Evolutionary conservation across 352 stramenopile genomes (phyloP), one percentile per base, ranked within the genome.

Genomic region (Phytophthora aleatoria): DNA sequence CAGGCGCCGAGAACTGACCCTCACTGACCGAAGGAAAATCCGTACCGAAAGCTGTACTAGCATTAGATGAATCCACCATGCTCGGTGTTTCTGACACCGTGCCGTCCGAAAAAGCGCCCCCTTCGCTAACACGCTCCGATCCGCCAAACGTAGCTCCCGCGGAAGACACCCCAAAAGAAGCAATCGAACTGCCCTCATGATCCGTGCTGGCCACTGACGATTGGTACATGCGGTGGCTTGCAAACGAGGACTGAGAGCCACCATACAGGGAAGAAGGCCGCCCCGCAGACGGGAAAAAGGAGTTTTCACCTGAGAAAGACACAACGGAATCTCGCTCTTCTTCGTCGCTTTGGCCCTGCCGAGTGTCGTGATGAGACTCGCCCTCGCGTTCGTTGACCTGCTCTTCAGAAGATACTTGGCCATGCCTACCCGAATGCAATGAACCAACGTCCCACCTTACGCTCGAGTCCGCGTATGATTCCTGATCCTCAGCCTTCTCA

Each of bases 11-110:
- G 7, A 76, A 89, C 43, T 88, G 81, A 0, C 81, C 83, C 42
- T 94, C 85, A 36, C 81, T 92, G 49, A 88, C 86, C 7, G 85
- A 91, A 7, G 81, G 77, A 26, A 87, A 87, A 68, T 94, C 83
- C 0, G 83, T 92, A 7, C 84, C 77, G 16, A 92, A 92, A 5
- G 85, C 83, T 7, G 85, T 94, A 50, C 85, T 88, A 7, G 79
- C 83, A 65, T 87, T 94, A 5, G 83, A 92, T 13, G 81, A 90
- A 15, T 84, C 79, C 50, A 90, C 74, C 27, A 87, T 79, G 28
- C 85, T 94, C 15, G 83, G 76, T 2, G 81, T 91, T 51, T 94
- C 85, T 1, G 85, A 94, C 0, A 81, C 66, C 27, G 80, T 85
- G 15, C 75, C 81, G 48, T 91, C 83, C 15, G 81, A 91, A 74